Conservation (phyloP, 2,329 filamentous ascomycete genomes). For the Proliferodiscus dingleyae region DNA sequence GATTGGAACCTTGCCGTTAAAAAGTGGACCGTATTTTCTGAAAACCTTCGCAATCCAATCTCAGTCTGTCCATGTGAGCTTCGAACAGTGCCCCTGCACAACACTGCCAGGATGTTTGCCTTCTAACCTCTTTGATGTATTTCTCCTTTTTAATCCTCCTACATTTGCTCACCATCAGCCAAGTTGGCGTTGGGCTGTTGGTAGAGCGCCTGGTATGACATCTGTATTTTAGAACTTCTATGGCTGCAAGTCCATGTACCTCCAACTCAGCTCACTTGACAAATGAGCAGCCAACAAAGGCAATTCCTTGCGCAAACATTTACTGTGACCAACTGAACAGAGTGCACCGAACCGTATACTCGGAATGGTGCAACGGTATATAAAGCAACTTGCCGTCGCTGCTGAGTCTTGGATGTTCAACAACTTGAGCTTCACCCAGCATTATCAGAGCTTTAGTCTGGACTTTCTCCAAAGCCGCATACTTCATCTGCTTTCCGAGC, state of each 20-base stretch:
- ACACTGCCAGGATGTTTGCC: conserved; percentile 19
- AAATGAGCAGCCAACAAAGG: neutral
- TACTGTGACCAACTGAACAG: neutral
- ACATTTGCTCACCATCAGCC: neutral
- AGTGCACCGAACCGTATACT: conserved; percentile 1
- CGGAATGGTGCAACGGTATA: neutral
- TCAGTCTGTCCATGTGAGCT: conserved; percentile 26
- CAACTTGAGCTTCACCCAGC: neutral
- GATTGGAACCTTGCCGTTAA: conserved; percentile 16
- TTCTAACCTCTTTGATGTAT: neutral
- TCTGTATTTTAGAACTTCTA: neutral
- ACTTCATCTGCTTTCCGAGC: too few relatives aligned
- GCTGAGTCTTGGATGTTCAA: neutral
- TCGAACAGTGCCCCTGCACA: conserved; percentile 16
- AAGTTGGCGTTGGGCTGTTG: neutral
- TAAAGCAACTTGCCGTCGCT: conserved; percentile 2
- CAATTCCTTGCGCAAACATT: neutral
- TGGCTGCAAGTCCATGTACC: conserved; percentile 5
- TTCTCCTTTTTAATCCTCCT: neutral
- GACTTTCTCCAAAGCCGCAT: neutral
- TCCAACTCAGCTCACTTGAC: neutral
- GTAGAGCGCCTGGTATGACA: neutral
- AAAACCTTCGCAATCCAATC: conserved; percentile 12
- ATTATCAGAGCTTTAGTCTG: neutral
- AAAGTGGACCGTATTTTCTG: conserved; percentile 2